Evolutionary conservation across 2,329 filamentous ascomycete species (phyloP), one percentile per base, ranked within the genome.

Genomic region (Chaetomium globosum): DNA sequence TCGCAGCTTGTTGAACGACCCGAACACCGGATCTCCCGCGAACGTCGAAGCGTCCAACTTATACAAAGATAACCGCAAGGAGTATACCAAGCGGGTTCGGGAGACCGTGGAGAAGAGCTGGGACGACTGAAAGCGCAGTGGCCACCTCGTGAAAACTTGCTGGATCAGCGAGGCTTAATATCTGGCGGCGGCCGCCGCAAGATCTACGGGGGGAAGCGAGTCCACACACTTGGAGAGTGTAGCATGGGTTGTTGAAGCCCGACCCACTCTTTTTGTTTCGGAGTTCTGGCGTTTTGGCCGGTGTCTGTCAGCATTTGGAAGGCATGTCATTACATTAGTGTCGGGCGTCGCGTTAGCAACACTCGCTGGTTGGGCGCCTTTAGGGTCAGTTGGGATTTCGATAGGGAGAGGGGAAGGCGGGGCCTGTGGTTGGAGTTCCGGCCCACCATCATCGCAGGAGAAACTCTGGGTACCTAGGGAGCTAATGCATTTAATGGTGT

Each of bases 71-170:
- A 98, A 98, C 78, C 87, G 93, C 68, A 93, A 93, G 77, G 95
- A 99, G 75, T 99, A 99, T 75, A 91, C 89, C 30, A 99, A 99
- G 82, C 85, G 93, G 21, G 95, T 99, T 52, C 85, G 93, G 56
- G 95, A 98, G 81, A 97, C 94, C 0, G 95, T 99, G 19, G 95
- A 99, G 83, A 98, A 97, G 86, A 98, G 94, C 81, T 99, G 95
- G 95, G 95, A 98, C 69, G 94, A 97, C 74, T 96, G 73, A 76
- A 52, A 23, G 19, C 1, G 23, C 43, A 9, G 48, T 12, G 39
- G 26, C 19, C 26, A 26, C 13, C 21, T 51, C 31, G 3, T 13
- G n/a, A 16, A 16, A 28, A 8, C 2, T 21, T 52, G 7, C 39
- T 5, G 21, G 26, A 19, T n/a, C 19, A n/a, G 56, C 49, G 9